Conservation (phyloP, 2,329 filamentous ascomycete genomes). For the Ampelomyces quisqualis region DNA sequence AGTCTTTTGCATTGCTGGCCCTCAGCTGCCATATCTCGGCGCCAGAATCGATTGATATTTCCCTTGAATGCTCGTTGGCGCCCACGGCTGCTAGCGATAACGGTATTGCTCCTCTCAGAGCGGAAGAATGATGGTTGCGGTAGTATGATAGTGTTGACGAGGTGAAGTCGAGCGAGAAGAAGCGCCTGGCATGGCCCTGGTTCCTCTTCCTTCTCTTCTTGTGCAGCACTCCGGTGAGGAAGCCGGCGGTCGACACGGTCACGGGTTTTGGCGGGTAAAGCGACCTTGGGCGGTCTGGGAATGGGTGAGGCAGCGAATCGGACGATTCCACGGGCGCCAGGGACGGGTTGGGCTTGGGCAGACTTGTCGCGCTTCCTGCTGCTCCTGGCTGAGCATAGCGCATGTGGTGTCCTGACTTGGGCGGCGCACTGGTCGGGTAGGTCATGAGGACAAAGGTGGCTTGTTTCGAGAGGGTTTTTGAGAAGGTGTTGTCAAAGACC, state of each 20-base stretch:
- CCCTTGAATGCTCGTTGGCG: slow-evolving; percentile 80
- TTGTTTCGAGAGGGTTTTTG: slow-evolving; percentile 85
- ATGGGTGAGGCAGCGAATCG: slow-evolving; percentile 50
- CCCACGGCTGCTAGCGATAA: slow-evolving; percentile 88
- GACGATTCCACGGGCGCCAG: slow-evolving; percentile 50
- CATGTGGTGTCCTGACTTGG: slow-evolving; percentile 71
- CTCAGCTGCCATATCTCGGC: slow-evolving; percentile 95
- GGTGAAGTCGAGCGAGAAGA: slow-evolving; percentile 94
- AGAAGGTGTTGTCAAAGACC: slow-evolving; percentile 98
- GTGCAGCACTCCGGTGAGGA: slow-evolving; percentile 80
- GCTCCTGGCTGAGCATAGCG: slow-evolving; percentile 58
- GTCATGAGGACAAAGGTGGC: slow-evolving; percentile 93
- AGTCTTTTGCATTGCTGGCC: slow-evolving; percentile 80
- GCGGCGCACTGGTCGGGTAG: slow-evolving; percentile 79
- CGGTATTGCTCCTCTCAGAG: slow-evolving; percentile 87
- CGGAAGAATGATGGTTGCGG: slow-evolving; percentile 88
- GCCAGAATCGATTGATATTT: slow-evolving; percentile 95
- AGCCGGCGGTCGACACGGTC: slow-evolving; percentile 48
- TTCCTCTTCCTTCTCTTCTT: slow-evolving; percentile 92
- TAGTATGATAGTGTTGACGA: slow-evolving; percentile 96
- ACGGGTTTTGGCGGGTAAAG: slow-evolving; percentile 28
- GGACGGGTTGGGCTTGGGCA: slow-evolving; percentile 45
- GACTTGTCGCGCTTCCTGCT: slow-evolving; percentile 47
- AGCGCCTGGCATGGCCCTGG: slow-evolving; percentile 88
- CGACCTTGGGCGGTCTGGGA: slow-evolving; percentile 47